Evolutionary conservation across 2,329 filamentous ascomycete species (phyloP), one percentile per base, ranked within the genome.

Genomic region (Colletotrichum orbiculare): DNA sequence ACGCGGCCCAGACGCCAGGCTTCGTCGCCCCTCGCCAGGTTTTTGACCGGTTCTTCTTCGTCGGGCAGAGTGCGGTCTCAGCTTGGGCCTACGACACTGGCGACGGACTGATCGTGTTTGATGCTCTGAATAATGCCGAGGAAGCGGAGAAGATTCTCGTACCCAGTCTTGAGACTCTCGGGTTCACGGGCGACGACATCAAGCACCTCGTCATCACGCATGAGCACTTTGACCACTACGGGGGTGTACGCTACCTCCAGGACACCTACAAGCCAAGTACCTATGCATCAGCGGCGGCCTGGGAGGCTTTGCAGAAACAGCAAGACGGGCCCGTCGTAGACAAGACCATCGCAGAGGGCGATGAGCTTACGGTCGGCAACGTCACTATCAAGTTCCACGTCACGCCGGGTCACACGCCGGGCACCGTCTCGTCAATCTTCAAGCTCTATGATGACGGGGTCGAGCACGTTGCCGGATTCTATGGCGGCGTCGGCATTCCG

Each of bases 201-300:
- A 71, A 82, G 48, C 70, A 68, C 8, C 52, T 74, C 1, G 50
- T 74, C 60, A 69, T 73, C 54, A 73, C 71, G 1, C 73, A 74
- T 38, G 72, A 74, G 65, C 72, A 74, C 49, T 68, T 58, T 13
- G 73, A 73, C 54, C 72, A 74, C 60, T 73, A 73, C 9, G 72
- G 72, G 9, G 72, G 72, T 2, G 71, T 64, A 0, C 48, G 64
- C 6, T 74, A 69, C 54, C 60, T 74, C 0, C 71, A 74, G 46
- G 64, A 72, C 8, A 71, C 55, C 2, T 73, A 67, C 34, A 49
- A 56, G 2, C 66, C 64, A 1, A 56, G 68, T 2, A 61, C 67
- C 6, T 71, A 72, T 33, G 70, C 70, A 0, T 66, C 69, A 0
- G 62, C 65, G 2, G 62, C 35, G 57, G 69, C 48, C 54, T 70